Conservation (phyloP, 345 rosid genomes). For the Lumnitzera littorea region DNA sequence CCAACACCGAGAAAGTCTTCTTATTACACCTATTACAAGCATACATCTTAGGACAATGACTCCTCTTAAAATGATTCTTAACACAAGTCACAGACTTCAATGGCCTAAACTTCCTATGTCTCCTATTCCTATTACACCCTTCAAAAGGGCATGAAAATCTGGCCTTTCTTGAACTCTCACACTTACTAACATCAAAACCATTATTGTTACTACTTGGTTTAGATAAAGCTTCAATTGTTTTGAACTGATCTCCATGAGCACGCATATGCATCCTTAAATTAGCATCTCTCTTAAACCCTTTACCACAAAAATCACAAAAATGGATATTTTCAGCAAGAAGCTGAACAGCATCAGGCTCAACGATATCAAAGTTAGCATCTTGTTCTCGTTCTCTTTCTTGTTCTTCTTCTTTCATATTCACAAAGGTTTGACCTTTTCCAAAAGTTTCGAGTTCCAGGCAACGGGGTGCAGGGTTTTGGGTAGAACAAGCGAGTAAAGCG, state of each 20-base stretch:
- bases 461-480: not conserved
- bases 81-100: constrained; percentile 58
- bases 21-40: constrained; percentile 46
- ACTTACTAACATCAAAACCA: not conserved
- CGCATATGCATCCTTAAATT: constrained; percentile 80
- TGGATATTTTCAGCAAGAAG: constrained; percentile 58
- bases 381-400: constrained; percentile 6
- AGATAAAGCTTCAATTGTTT: constrained; percentile 52
- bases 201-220: constrained; percentile 22
- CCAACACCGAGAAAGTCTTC: constrained; percentile 53
- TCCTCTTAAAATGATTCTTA: constrained; percentile 71
- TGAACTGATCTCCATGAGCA: constrained; percentile 67
- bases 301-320: constrained; percentile 65
- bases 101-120: constrained; percentile 45
- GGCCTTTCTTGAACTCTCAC: not conserved
- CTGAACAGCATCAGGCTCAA: constrained; percentile 61
- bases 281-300: constrained; percentile 75
- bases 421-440: not conserved
- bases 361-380: constrained; percentile 27
- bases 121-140: constrained; percentile 56
- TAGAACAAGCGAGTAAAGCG: constrained; percentile 15
- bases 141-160: constrained; percentile 62
- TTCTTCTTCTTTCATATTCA: constrained; percentile 4
- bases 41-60: constrained; percentile 71
- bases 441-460: not conserved